These are phyloP conservation scores for Penicillium sp. DNA, from an alignment of 2,329 filamentous ascomycete genomes.

Conservation along the genomic window DNA sequence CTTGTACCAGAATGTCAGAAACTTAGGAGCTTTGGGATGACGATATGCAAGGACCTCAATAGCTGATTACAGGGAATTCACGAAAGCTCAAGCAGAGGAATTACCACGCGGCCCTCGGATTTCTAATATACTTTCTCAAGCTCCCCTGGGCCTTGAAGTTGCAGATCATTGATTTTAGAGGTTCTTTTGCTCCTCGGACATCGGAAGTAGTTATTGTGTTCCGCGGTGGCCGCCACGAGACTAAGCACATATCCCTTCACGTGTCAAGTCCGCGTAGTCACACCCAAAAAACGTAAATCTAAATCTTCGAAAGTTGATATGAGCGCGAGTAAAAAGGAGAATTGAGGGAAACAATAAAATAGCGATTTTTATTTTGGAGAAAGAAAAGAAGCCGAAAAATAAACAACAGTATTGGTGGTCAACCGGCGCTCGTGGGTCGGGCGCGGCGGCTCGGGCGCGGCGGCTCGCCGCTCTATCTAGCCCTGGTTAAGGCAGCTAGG, in stretches of 20 bases:
- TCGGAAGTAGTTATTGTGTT: background rate
- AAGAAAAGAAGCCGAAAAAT: too few species aligned
- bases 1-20: constrained; percentile 1
- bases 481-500: too few species aligned
- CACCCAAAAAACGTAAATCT: too few species aligned
- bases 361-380: too few species aligned
- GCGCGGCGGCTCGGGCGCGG: too few species aligned
- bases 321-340: too few species aligned
- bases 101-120: constrained; percentile 4
- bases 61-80: constrained; percentile 2
- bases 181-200: background rate
- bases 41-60: constrained; percentile 5
- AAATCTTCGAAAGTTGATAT: too few species aligned
- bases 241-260: background rate
- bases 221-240: constrained; percentile 1
- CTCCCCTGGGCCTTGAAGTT: background rate
- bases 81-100: constrained; percentile 1
- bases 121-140: background rate
- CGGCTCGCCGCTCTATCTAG: too few species aligned
- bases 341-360: too few species aligned
- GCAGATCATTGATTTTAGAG: background rate
- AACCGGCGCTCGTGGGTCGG: too few species aligned
- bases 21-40: constrained; percentile 2
- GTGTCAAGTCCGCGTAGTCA: background rate
- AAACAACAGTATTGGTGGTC: too few species aligned